Conservation (phyloP, 2,329 filamentous ascomycete species). For the Fusarium mangiferae region DNA sequence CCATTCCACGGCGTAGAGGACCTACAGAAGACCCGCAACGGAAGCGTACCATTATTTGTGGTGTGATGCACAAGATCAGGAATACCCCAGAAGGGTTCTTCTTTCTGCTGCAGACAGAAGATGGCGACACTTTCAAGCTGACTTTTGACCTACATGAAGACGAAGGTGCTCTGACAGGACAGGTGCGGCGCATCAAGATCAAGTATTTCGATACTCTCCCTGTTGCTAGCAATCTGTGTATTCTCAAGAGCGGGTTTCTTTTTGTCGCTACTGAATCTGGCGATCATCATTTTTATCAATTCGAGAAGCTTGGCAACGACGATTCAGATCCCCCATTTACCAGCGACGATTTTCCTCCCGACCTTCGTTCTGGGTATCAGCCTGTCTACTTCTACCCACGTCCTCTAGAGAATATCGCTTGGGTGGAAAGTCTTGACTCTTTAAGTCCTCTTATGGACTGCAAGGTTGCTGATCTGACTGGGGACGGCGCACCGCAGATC, state of each 20-base stretch:
- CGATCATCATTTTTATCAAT: slow-evolving; percentile 94
- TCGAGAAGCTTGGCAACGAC: slow-evolving; percentile 95
- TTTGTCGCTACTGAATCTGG: slow-evolving; percentile 93
- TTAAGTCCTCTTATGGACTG: slow-evolving; percentile 93
- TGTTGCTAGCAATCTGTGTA: slow-evolving; percentile 85
- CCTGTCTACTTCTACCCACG: slow-evolving; percentile 88
- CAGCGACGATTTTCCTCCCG: slow-evolving; percentile 83
- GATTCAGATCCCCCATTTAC: slow-evolving; percentile 87
- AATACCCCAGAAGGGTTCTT: slow-evolving; percentile 87
- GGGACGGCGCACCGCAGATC: slow-evolving; percentile 95
- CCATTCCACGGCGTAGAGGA: slow-evolving; percentile 87
- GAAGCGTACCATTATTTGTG: slow-evolving; percentile 86
- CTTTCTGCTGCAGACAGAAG: slow-evolving; percentile 93
- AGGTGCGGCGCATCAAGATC: slow-evolving; percentile 86
- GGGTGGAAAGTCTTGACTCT: slow-evolving; percentile 85
- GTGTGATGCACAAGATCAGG: slow-evolving; percentile 96
- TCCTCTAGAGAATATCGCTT: slow-evolving; percentile 79
- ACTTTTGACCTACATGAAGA: slow-evolving; percentile 91
- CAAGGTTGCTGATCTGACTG: slow-evolving; percentile 88
- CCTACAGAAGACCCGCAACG: slow-evolving; percentile 91
- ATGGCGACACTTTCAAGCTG: slow-evolving; percentile 96
- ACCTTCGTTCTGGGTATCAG: slow-evolving; percentile 76
- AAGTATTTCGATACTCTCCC: slow-evolving; percentile 99
- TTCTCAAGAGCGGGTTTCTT: slow-evolving; percentile 94
- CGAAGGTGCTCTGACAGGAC: slow-evolving; percentile 79